Base-by-base conservation (phyloP, 2,329 filamentous ascomycete species). In the Penicillium sp. region DNA sequence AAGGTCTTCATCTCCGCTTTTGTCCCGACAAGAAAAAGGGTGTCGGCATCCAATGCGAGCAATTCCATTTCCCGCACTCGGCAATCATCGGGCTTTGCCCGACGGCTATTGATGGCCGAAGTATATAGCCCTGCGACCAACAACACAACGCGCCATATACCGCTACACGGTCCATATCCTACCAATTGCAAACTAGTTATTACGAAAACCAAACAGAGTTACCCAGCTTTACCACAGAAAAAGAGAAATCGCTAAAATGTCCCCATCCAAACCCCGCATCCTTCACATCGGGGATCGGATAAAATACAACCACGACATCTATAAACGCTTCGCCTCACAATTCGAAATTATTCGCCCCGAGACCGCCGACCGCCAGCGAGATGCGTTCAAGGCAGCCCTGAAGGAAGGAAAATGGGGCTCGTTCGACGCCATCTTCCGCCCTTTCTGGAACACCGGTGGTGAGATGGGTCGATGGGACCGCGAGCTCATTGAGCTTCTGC, bases 381-480 rank as follows among this genome's bases (percentile, higher is more conserved):
- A 62, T n/a, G 70, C 69, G 15, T 83, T 83, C 53, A 80, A 79
- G 23, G 68, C 73, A 26, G 79, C 79, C 0, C 62, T 83, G 21
- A 76, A 79, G 48, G 74, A 79, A 2, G 71, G 73, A 13, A 76
- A 74, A 64, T 80, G 73, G 63, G 76, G 76, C 7, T 67, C 75
- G 38, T 78, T 79, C 60, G 69, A 77, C 17, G 85, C 84, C 61
- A 79, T 84, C 51, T 86, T 86, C 66, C 78, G 86, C 2, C 86
- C 86, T 0, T 88, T 87, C 71, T 89, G 86, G 85, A 84, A 85
- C 61, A 88, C 86, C 0, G 87, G 87, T 1, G 85, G 85, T 4
- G 87, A 89, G 67, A 89, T 89, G 86, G 86, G 85, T 0, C 82
- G 83, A 23, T 89, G 86, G 86, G 84, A 90, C 67, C 68, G 73